Base-by-base conservation (phyloP, 345 rosid species). In the Orychophragmus violaceus region DNA sequence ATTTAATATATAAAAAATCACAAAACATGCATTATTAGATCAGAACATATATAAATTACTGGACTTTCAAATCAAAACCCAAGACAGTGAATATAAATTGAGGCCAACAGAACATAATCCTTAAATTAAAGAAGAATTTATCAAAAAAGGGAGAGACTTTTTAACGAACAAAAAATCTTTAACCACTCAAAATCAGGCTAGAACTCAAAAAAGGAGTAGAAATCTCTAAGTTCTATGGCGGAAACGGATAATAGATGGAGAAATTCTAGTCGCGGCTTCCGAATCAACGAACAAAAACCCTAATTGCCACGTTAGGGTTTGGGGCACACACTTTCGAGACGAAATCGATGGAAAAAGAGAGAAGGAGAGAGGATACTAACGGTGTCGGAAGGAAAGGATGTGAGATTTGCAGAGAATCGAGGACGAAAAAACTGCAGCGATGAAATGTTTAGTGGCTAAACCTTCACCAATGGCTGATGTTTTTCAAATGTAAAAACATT, bases 361-460 rank as follows among this genome's bases (percentile, higher is more conserved):
- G 45, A 62, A 33, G 52, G 35, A 70, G 25, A 32, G 39, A 27
- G 10, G 66, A 49, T 11, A 64, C 55, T 50, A 14, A 17, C 54
- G 44, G 36, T 58, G 55, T 9, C 8, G 44, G 46, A 12, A n/a
- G 45, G 35, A 35, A 14, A 19, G 50, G 27, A 39, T 22, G 24
- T 4, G 39, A 36, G 71, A 58, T 59, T 58, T 10, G 22, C 29
- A 42, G 61, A 54, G 42, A 55, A 45, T 9, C 16, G 72, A 29
- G 5, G 71, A 42, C 2, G 65, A 51, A n/a, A 21, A 41, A 14
- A 41, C 16, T 4, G 46, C 46, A 6, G 7, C 25, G 76, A 56
- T 3, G 50, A 25, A n/a, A n/a, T n/a, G n/a, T n/a, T n/a, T 59
- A 71, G 64, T 71, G 76, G 76, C 64, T 71, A 71, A 71, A 71